Base-by-base conservation (phyloP, 2,329 filamentous ascomycete genomes). In the Xylaria sp. region DNA sequence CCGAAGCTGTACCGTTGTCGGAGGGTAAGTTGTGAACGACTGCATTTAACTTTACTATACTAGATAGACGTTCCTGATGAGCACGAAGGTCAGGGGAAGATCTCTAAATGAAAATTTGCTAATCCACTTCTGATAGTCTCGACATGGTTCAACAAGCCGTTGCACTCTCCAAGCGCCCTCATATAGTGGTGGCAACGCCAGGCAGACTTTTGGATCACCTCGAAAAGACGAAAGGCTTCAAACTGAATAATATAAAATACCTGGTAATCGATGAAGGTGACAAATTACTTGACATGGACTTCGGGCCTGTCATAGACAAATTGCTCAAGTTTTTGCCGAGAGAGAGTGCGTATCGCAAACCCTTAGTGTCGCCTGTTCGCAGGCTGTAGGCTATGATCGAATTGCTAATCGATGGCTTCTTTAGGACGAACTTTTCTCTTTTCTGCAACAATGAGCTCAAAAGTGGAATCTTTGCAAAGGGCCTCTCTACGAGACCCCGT, bases 201-300 rank as follows among this genome's bases (percentile, higher is more conserved):
- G 94, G 94, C 55, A 87, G 94, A 60, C 80, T 97, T 21, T 82
- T 97, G 4, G 95, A 98, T 72, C 95, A 99, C 71, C 81, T 98
- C 8, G 93, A 98, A 75, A 97, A 97, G 78, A 99, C 95, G 2
- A 97, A 97, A 77, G 94, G 95, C 11, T 98, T 99, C 78, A 94
- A 90, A 1, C 80, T 98, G 51, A 86, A 90, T 31, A 84, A 85
- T 3, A 81, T 97, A 38, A 94, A 94, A 73, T 97, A 94, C 73
- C 82, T 98, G 3, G 94, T 97, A 65, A 93, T 98, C 87, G 94
- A 97, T 73, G 94, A 97, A 79, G 94, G 94, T 23, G 94, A 98
- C 76, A 84, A 94, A 61, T 83, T 98, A 9, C 85, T 98, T 1
- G 95, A 99, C 74, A 89, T 97, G 75, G 94, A 97, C 76, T 98